Conservation (phyloP, 1,284 basidiomycete genomes). For the Fomitopsis betulina region DNA sequence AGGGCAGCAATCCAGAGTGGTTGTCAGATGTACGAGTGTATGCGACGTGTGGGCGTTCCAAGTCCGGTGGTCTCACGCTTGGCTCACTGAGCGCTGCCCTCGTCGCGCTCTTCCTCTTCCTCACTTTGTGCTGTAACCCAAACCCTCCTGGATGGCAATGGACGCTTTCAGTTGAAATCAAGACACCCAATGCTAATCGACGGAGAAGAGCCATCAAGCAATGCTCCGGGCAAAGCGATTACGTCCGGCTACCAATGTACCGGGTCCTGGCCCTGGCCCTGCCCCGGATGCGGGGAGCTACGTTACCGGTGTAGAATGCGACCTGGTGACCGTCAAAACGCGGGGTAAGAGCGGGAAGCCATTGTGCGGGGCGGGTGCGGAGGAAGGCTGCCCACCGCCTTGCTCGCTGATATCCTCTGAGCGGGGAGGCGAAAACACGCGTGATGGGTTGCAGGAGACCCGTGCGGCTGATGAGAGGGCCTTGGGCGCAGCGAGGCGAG, state of each 20-base stretch:
- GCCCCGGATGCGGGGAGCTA: background rate
- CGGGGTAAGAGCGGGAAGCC: conserved; percentile 6
- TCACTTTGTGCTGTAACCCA: too few relatives aligned
- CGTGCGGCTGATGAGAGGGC: background rate
- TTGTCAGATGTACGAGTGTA: too few relatives aligned
- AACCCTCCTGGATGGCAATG: background rate
- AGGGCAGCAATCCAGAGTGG: too few relatives aligned
- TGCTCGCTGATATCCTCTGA: background rate
- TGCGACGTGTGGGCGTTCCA: too few relatives aligned
- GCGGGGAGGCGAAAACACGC: background rate
- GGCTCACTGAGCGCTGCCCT: too few relatives aligned
- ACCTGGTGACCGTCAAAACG: background rate
- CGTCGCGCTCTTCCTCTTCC: background rate
- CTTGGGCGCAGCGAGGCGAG: background rate
- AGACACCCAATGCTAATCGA: background rate
- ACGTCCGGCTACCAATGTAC: background rate
- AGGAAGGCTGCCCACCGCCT: background rate
- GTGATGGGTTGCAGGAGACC: background rate
- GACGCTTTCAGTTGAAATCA: background rate
- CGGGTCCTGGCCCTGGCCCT: background rate
- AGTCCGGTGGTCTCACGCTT: background rate
- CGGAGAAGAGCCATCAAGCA: background rate
- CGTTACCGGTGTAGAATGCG: background rate
- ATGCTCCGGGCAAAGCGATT: background rate
- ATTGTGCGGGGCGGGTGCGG: conserved; percentile 5